Evolutionary conservation across 2,329 filamentous ascomycete genomes (phyloP), one percentile per base, ranked within the genome.

Genomic region (Aspergillus felis): DNA sequence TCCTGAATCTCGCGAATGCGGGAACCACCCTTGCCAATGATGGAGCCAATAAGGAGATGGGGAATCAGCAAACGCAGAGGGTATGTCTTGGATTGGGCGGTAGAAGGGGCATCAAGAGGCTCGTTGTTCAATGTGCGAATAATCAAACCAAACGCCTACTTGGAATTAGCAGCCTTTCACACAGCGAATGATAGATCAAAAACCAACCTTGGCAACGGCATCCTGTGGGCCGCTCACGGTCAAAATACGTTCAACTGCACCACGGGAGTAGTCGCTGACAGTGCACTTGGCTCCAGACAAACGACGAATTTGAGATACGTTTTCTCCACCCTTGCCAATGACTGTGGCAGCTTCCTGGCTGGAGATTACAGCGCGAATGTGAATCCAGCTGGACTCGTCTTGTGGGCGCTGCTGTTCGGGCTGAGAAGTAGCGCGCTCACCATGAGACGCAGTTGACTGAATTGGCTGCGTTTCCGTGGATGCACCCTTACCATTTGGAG

Each of bases 1-100:
- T 99, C 94, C 76, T 99, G 94, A 61, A 99, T 99, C 78, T 99
- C 94, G 64, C 94, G 91, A 73, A 99, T 99, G 63, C 94, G 88
- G 58, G 92, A 90, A 64, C 94, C 94, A 62, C 89, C 91, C 81
- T 99, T 99, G 69, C 94, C 94, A 75, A 99, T 99, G 77, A 99
- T 97, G 59, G 93, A 97, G 53, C 94, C 94, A 68, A 99, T 99
- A 57, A 99, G 84, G 68, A 99, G 94, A 72, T 97, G 94, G 20
- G 94, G 94, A 66, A 99, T 91, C 56, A 99, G 86, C 52, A 99
- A 87, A 66, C 94, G 92, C 55, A 99, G 87, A 59, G 94, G 94
- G 68, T 99, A 99, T 1, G 93, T 96, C 84, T 97, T 97, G 61
- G 93, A 97, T 64, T 95, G 91, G 54, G 92, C 87, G 58, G 89